Percentiles rank a stretch among this genome's conserved stretches.
Evolutionary conservation across 1,284 basidiomycete genomes (phyloP).

Genomic region (Rhizoctonia solani): DNA sequence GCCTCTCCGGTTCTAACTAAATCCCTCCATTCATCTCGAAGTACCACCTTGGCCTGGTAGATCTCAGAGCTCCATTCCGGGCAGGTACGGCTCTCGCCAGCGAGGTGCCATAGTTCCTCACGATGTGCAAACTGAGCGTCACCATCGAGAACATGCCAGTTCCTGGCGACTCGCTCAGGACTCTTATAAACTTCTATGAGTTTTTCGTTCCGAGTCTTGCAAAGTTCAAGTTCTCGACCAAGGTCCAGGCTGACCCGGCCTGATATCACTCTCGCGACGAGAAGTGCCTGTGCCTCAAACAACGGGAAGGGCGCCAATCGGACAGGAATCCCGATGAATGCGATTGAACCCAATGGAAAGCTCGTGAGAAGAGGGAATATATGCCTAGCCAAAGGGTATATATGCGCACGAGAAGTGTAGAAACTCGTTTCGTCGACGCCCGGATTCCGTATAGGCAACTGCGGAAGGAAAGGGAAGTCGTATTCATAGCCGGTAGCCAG

Average conservation of each 20-base stretch:
- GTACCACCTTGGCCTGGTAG: slow-evolving; percentile 32
- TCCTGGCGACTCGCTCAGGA: slow-evolving; percentile 3
- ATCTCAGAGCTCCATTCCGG: slow-evolving; percentile 32
- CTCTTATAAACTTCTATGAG: background rate
- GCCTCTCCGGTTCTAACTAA: slow-evolving; percentile 27
- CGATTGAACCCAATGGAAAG: slow-evolving; percentile 59
- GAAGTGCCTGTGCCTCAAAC: slow-evolving; percentile 63
- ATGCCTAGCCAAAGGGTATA: slow-evolving; percentile 65
- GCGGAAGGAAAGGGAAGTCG: slow-evolving; percentile 40
- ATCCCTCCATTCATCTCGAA: slow-evolving; percentile 36
- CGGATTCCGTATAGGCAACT: slow-evolving; percentile 9
- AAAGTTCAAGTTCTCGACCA: background rate
- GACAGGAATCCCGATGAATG: slow-evolving; percentile 64
- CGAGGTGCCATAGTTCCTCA: slow-evolving; percentile 9
- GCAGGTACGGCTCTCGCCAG: slow-evolving; percentile 15
- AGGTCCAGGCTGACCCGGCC: slow-evolving; percentile 12
- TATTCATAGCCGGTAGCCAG: slow-evolving; percentile 75
- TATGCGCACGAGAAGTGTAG: slow-evolving; percentile 62
- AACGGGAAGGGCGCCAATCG: slow-evolving; percentile 66
- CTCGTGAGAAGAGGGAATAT: slow-evolving; percentile 56
- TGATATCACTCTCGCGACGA: slow-evolving; percentile 7
- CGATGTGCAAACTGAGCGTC: slow-evolving; percentile 15
- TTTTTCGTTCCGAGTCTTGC: slow-evolving; percentile 2
- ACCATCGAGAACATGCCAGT: slow-evolving; percentile 13
- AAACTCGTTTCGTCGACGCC: slow-evolving; percentile 51